These are phyloP conservation scores for Rosa lucieae DNA, from an alignment of 306 rosid genomes.

Conservation along the genomic window DNA sequence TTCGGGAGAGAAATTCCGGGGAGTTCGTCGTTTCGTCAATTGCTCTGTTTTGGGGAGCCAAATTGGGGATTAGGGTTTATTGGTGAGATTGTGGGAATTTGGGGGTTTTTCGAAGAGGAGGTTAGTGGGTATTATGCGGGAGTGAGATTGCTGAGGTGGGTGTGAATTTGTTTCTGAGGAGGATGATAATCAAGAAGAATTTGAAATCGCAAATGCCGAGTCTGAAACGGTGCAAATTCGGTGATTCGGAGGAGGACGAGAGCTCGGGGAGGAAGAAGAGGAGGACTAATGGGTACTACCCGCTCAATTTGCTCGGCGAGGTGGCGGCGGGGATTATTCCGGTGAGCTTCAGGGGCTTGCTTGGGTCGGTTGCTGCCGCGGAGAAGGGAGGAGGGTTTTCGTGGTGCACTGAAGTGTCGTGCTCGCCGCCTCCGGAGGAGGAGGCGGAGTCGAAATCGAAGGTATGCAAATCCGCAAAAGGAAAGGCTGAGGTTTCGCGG, in stretches of 20 bases:
- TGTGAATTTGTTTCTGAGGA: slow-evolving; percentile 9
- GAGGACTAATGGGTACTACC: slow-evolving; percentile 71
- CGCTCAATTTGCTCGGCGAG: slow-evolving; percentile 81
- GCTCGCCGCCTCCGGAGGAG: slow-evolving; percentile 40
- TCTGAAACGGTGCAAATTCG: slow-evolving; percentile 75
- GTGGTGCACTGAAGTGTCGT: slow-evolving; percentile 63
- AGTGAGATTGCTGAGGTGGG: slow-evolving; percentile 18
- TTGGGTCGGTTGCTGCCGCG: slow-evolving; percentile 23
- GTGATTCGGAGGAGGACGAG: slow-evolving; percentile 73
- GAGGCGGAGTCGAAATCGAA: slow-evolving; percentile 51
- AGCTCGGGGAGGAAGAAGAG: slow-evolving; percentile 68
- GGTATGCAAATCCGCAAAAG: slow-evolving; percentile 27
- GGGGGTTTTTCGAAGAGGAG: slow-evolving; percentile 28
- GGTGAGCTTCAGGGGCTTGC: slow-evolving; percentile 54
- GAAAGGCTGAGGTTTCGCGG: slow-evolving; percentile 51
- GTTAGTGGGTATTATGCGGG: neutral
- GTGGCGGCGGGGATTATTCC: slow-evolving; percentile 85
- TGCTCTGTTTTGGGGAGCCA: slow-evolving; percentile 64
- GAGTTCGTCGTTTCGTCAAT: slow-evolving; percentile 23
- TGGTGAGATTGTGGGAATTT: slow-evolving; percentile 8
- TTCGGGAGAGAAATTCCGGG: slow-evolving; percentile 4
- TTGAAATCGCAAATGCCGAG: slow-evolving; percentile 98
- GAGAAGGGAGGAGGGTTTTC: slow-evolving; percentile 50
- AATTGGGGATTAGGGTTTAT: slow-evolving; percentile 69
- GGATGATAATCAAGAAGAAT: slow-evolving; percentile 91